Base-by-base conservation (phyloP, 2,329 filamentous ascomycete species). In the Ascosphaera aggregata region DNA sequence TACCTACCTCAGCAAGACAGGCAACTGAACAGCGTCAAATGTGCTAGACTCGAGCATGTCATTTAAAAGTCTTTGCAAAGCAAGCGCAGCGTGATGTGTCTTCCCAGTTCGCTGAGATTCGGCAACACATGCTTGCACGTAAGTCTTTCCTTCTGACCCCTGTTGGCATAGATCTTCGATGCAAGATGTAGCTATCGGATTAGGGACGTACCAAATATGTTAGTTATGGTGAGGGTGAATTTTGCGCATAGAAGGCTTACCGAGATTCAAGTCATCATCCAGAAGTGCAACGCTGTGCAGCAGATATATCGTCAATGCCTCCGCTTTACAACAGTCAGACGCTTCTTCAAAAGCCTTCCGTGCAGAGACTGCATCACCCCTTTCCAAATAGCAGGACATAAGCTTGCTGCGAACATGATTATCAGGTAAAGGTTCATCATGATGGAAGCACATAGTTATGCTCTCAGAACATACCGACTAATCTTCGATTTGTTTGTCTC, bases 71-170 rank as follows among this genome's bases (percentile, higher is more conserved):
- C 66, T 62, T 45, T 70, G 68, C 36, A 85, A 52, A 9, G 69
- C 67, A 20, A 62, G 53, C 9, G 75, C 57, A 2, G 74, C 69
- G 44, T 76, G 71, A 0, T 60, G 44, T 38, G 67, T 73, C 43
- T 81, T 69, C 0, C 73, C 71, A 1, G 61, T 60, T 44, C 71
- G 63, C 38, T 84, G 73, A 2, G 81, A 77, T 52, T 91, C 81
- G 19, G 81, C 59, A 17, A 81, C 70, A 47, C 84, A 93, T 1
- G 81, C 79, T 45, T 85, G 82, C 1, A 94, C 61, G 34, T 82
- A 69, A 11, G 72, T 71, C 16, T 63, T 60, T 24, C 74, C 67
- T 17, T 66, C 63, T 1, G 60, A 52, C 0, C 64, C 61, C 4
- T 60, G 52, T n/a, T 62, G 62, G 40, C 64, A 66, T 18, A 93